phyloP scores from a whole-genome alignment of 345 rosid species.

The Psidium friedrichsthalianum region DNA sequence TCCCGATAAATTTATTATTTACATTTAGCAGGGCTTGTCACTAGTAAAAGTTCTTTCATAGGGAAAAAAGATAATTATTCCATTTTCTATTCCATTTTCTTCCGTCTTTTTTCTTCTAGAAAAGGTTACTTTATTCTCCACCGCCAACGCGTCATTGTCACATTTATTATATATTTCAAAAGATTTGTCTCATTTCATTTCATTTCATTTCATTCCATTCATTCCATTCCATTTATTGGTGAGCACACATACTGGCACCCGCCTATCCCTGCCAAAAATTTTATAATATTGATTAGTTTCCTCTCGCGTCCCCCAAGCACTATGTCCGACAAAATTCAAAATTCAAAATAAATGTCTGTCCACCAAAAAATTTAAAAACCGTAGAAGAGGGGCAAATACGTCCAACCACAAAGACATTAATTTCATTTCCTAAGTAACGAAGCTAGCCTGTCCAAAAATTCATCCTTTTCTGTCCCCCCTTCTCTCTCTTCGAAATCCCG shows the following conservation, averaged over 20 bases:
- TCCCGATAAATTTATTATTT: not conserved
- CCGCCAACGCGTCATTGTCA: rapidly evolving
- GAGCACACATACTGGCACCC: not conserved
- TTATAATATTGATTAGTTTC: not conserved
- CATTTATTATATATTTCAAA: not conserved
- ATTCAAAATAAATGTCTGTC: not conserved
- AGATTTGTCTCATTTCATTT: not conserved
- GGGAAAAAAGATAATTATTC: not conserved
- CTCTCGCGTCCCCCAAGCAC: not conserved
- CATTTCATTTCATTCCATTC: not conserved
- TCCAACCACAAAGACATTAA: not conserved
- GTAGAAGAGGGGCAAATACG: not conserved
- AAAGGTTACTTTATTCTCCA: not conserved
- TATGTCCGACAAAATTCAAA: not conserved
- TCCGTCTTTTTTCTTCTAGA: not conserved
- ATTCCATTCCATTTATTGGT: not conserved
- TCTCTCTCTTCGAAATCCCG: not conserved
- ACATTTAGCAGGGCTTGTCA: not conserved
- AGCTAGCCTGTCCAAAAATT: not conserved
- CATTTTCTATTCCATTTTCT: not conserved
- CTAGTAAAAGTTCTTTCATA: not conserved
- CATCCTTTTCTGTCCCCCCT: not conserved
- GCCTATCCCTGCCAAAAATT: not conserved
- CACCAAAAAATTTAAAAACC: not conserved
- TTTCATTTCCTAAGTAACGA: not conserved